Percentiles rank a stretch among this genome's conserved stretches.
Evolutionary conservation across 2,329 filamentous ascomycete genomes (phyloP).

Genomic region (Dactylonectria estremocensis): DNA sequence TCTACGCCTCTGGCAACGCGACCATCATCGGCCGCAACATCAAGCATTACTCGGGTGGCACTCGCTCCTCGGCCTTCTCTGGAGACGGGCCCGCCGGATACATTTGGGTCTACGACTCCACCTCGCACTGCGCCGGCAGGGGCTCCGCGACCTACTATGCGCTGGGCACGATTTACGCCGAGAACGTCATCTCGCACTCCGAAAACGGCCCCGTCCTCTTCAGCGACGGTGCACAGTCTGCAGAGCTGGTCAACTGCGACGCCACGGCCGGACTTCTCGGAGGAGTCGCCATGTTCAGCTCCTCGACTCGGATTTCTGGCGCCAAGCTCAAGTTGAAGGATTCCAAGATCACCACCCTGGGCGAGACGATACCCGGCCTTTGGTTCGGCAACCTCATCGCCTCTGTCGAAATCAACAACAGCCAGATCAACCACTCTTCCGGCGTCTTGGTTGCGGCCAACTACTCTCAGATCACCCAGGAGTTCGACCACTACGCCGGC

Average conservation of each 20-base stretch:
- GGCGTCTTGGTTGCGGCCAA: slow-evolving; percentile 24
- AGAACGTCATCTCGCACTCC: slow-evolving; percentile 28
- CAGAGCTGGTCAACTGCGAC: slow-evolving; percentile 27
- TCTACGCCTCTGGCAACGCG: slow-evolving; percentile 29
- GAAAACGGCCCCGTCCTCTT: slow-evolving; percentile 26
- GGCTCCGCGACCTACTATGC: slow-evolving; percentile 28
- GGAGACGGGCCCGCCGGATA: slow-evolving; percentile 21
- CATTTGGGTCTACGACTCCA: slow-evolving; percentile 26
- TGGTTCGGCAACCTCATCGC: slow-evolving; percentile 29
- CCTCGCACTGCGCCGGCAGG: slow-evolving; percentile 17
- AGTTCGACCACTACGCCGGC: slow-evolving; percentile 27
- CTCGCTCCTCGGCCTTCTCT: slow-evolving; percentile 24
- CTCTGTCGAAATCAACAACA: slow-evolving; percentile 20
- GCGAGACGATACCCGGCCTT: slow-evolving; percentile 18
- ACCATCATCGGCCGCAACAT: slow-evolving; percentile 29
- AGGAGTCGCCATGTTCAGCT: slow-evolving; percentile 29
- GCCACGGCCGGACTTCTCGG: slow-evolving; percentile 26
- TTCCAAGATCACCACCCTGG: slow-evolving; percentile 27
- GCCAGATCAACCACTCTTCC: slow-evolving; percentile 26
- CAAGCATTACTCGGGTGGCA: slow-evolving; percentile 24
- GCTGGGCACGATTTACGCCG: slow-evolving; percentile 27
- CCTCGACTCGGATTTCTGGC: slow-evolving; percentile 6
- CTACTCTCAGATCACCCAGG: slow-evolving; percentile 27
- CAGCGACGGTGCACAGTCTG: slow-evolving; percentile 23
- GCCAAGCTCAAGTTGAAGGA: slow-evolving; percentile 21